phyloP scores from a whole-genome alignment of 2,329 filamentous ascomycete genomes.

The Xylariaceae sp. region DNA sequence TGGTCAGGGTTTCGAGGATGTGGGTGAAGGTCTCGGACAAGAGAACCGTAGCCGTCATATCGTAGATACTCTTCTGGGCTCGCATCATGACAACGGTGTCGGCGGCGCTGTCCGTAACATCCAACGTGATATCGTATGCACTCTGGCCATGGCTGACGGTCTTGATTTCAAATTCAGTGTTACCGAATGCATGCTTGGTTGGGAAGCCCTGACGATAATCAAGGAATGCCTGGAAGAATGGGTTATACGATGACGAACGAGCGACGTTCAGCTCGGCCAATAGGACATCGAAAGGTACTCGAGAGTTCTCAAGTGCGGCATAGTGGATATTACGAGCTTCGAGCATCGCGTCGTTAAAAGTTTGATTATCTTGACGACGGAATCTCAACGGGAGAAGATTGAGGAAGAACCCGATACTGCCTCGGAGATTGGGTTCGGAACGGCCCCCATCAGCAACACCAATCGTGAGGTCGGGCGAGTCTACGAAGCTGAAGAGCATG shows the following conservation, averaged over 20 bases:
- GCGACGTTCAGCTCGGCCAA: conserved; percentile 34
- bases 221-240: conserved; percentile 45
- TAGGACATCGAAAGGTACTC: conserved; percentile 40
- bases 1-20: conserved; percentile 11
- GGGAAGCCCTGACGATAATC: conserved; percentile 40
- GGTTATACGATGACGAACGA: conserved; percentile 35
- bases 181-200: conserved; percentile 23
- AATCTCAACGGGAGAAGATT: conserved; percentile 36
- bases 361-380: neutral
- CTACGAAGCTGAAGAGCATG: conserved; percentile 33
- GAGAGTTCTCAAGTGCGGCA: conserved; percentile 35
- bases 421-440: conserved; percentile 19
- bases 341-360: conserved; percentile 1
- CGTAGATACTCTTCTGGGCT: conserved; percentile 20
- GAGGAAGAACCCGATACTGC: conserved; percentile 35
- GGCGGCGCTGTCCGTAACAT: conserved; percentile 15
- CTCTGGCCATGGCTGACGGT: conserved; percentile 11
- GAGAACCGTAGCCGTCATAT: conserved; percentile 7
- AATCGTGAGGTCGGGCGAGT: conserved; percentile 39
- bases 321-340: conserved; percentile 1
- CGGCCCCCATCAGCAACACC: conserved; percentile 40
- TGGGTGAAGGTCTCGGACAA: conserved; percentile 14
- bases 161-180: conserved; percentile 21
- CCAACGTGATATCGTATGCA: conserved; percentile 24
- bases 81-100: conserved; percentile 11